A percentile compares a stretch with the other conserved stretches of the same genome.
Conservation (phyloP, 352 stramenopile genomes). For the Plasmopara viticola region DNA sequence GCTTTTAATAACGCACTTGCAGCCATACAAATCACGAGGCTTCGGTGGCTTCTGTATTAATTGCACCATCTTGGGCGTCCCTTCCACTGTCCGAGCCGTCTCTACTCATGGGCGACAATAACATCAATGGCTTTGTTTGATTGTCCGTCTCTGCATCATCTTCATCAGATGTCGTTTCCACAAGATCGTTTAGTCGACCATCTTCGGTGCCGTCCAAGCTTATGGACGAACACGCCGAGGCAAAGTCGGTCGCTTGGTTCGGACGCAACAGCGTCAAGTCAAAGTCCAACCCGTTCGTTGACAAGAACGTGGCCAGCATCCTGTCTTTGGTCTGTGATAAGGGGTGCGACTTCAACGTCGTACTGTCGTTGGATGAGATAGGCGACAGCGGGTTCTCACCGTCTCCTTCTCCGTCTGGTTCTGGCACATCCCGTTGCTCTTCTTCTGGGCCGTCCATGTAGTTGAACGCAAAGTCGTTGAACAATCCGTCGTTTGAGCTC, state of each 20-base stretch:
- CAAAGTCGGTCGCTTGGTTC: conserved; percentile 62
- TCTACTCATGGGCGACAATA: conserved; percentile 20
- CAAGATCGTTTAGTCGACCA: conserved; percentile 24
- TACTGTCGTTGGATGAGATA: conserved; percentile 18
- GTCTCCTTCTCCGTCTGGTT: conserved; percentile 33
- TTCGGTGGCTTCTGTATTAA: conserved; percentile 11
- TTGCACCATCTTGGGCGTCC: conserved; percentile 12
- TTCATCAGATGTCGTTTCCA: conserved; percentile 1
- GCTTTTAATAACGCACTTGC: no score
- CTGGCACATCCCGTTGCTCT: conserved; percentile 40
- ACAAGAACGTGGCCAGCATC: conserved; percentile 41
- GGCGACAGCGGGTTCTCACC: conserved; percentile 21
- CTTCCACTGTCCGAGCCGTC: conserved; percentile 20
- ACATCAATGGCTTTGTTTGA: conserved; percentile 8
- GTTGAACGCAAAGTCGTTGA: conserved; percentile 82
- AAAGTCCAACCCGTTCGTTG: conserved; percentile 54
- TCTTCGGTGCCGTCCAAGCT: conserved; percentile 32
- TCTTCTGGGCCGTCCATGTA: conserved; percentile 59
- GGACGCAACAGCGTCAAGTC: conserved; percentile 68
- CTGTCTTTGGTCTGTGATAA: conserved; percentile 24
- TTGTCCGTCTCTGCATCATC: conserved; percentile 6
- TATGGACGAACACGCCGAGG: conserved; percentile 52
- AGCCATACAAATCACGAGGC: conserved; percentile 11
- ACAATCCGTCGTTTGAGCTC: conserved; percentile 61
- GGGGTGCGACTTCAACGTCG: conserved; percentile 15